Evolutionary conservation across 2,329 filamentous ascomycete genomes (phyloP).

Genomic region (Blastomyces emzantsi): DNA sequence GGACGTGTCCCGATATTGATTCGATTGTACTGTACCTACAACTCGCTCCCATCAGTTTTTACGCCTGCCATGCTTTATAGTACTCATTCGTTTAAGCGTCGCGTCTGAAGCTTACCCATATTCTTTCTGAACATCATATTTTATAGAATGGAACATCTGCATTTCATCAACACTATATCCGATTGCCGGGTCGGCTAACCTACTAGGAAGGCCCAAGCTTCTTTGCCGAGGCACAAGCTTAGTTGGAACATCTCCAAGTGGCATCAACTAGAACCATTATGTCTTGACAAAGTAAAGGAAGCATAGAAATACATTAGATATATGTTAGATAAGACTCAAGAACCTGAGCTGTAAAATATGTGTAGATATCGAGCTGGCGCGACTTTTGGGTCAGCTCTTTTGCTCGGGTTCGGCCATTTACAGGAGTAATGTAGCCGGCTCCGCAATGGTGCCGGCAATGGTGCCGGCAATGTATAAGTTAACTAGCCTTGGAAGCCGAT

Average conservation of each 20-base stretch:
- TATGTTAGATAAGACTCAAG: not conserved
- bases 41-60: not conserved
- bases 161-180: too few relatives aligned
- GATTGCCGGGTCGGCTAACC: not conserved
- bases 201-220: not conserved
- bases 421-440: not conserved
- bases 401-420: not conserved
- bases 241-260: not conserved
- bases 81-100: not conserved
- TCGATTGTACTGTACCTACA: not conserved
- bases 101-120: not conserved
- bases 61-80: not conserved
- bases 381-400: not conserved
- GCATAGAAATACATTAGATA: not conserved
- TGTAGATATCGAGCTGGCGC: not conserved
- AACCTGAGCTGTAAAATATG: not conserved
- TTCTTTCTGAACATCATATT: not conserved
- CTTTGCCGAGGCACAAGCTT: not conserved
- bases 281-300: too few relatives aligned
- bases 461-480: not conserved
- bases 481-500: not conserved
- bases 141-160: not conserved
- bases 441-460: not conserved
- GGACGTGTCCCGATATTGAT: slow-evolving; percentile 36
- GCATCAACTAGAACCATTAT: not conserved